Conservation (phyloP, 176 grass and related monocot species). For the Oryza glumipatula region DNA sequence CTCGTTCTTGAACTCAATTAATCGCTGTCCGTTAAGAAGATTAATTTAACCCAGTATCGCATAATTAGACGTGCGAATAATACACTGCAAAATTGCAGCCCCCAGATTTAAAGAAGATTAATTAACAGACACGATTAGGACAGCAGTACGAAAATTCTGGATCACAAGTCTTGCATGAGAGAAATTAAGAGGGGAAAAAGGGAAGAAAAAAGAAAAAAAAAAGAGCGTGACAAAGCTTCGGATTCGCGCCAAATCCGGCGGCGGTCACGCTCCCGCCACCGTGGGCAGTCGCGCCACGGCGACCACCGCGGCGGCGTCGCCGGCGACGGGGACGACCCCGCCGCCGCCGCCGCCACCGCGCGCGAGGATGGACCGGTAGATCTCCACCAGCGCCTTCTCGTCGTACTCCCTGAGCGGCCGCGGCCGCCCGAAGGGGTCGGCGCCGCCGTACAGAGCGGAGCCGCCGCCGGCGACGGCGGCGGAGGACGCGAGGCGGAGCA, state of each 20-base stretch:
- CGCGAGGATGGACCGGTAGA: slow-evolving; percentile 67
- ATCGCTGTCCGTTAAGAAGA: too few species aligned
- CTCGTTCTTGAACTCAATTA: too few species aligned
- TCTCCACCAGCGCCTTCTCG: slow-evolving; percentile 75
- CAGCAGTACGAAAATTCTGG: not conserved
- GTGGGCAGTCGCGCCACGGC: not conserved
- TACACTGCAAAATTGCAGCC: slow-evolving; percentile 3
- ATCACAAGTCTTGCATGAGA: slow-evolving; percentile 33
- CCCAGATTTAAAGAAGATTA: not conserved
- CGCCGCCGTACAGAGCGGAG: slow-evolving; percentile 15
- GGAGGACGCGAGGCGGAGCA: slow-evolving; percentile 67
- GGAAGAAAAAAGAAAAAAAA: too few species aligned
- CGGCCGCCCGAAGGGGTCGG: slow-evolving; percentile 36
- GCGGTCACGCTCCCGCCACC: not conserved
- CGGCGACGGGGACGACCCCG: slow-evolving; percentile 16
- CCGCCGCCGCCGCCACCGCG: slow-evolving; percentile 10
- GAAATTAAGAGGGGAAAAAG: too few species aligned
- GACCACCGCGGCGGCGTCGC: slow-evolving; percentile 12
- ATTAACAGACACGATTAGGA: not conserved
- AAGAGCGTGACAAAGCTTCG: not conserved
- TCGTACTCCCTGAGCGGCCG: slow-evolving; percentile 64
- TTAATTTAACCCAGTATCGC: not conserved
- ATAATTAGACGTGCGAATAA: not conserved
- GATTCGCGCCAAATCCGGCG: too few species aligned
- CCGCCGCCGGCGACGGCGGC: slow-evolving; percentile 40